Evolutionary conservation across 129 eudicot species (phyloP), one percentile per base, ranked within the genome.

Genomic region (Flaveria trinervia): DNA sequence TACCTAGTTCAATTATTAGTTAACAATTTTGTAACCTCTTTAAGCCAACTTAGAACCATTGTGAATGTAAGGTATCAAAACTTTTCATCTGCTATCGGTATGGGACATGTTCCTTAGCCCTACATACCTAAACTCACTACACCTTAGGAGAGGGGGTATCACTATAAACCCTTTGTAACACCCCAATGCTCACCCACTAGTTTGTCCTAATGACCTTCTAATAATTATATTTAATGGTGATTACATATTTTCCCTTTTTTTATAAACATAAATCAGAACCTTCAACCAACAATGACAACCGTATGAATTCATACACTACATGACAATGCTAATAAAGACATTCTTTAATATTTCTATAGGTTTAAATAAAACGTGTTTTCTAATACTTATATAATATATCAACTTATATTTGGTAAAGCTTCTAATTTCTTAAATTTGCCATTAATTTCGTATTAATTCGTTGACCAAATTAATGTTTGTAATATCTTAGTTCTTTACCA

Each of bases 391-490:
- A 33, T 5, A 33, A 33, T 4, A 33, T 4, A 33, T 33, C 39
- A 33, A 33, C 39, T 33, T 33, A 33, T 28, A 33, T 33, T 33
- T 33, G 39, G 39, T 33, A 4, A 33, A 33, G 7, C 39, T 33
- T 33, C 39, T 4, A 33, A 33, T 7, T 3, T 33, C 39, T 33
- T 33, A 33, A 33, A 33, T 0, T 33, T 33, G 4, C 39, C 39
- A 4, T 33, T 3, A 65, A 73, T 73, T 62, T 33, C 3, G n/a
- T 30, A 74, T 80, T 55, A 43, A 43, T 79, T 79, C 59, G 22
- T 79, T 65, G 68, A 39, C 67, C 72, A 41, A 25, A 3, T 66
- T 68, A n/a, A 78, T 20, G 9, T 79, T 65, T 72, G 72, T 66
- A 41, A 69, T 23, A 72, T 33, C 10, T 44, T 44, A 44, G 49